phyloP scores from a whole-genome alignment of 2,329 filamentous ascomycete species.

The Beauveria sp. region DNA sequence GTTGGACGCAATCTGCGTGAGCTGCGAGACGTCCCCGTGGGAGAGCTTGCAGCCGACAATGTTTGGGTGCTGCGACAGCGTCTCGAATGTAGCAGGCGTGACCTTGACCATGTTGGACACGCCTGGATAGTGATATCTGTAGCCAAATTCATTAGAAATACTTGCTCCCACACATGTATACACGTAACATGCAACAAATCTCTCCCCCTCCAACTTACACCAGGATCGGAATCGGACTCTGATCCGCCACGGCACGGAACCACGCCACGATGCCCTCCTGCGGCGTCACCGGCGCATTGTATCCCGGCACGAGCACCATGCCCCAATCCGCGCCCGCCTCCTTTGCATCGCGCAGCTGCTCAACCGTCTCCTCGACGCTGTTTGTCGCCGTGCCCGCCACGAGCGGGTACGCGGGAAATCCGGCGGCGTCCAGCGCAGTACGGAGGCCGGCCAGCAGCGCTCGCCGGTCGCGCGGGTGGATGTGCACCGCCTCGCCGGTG shows the following conservation, averaged over 20 bases:
- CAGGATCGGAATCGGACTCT: slow-evolving; percentile 48
- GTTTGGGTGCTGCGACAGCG: slow-evolving; percentile 53
- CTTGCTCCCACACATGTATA: too few species aligned
- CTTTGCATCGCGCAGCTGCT: slow-evolving; percentile 46
- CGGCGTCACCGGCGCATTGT: slow-evolving; percentile 47
- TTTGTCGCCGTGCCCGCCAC: slow-evolving; percentile 55
- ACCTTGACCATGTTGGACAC: slow-evolving; percentile 59
- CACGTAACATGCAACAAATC: too few species aligned
- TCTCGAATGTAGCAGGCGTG: slow-evolving; percentile 47
- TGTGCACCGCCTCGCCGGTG: slow-evolving; percentile 57
- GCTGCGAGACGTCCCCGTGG: slow-evolving; percentile 58
- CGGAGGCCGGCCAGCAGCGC: slow-evolving; percentile 47
- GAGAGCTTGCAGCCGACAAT: slow-evolving; percentile 65
- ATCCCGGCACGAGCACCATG: slow-evolving; percentile 50
- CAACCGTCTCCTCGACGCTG: slow-evolving; percentile 53
- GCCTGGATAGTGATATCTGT: slow-evolving; percentile 56
- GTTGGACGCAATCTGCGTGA: slow-evolving; percentile 51
- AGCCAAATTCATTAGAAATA: too few species aligned
- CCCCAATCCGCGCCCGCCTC: slow-evolving; percentile 53
- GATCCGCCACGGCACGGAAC: slow-evolving; percentile 51
- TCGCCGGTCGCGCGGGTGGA: slow-evolving; percentile 49
- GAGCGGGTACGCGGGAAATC: slow-evolving; percentile 51
- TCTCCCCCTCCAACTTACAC: slow-evolving; percentile 40
- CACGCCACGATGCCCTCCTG: slow-evolving; percentile 50
- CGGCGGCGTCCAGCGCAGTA: slow-evolving; percentile 45